Base-by-base conservation (phyloP, 768 basidiomycete species). In the Termitomyces sp. region DNA sequence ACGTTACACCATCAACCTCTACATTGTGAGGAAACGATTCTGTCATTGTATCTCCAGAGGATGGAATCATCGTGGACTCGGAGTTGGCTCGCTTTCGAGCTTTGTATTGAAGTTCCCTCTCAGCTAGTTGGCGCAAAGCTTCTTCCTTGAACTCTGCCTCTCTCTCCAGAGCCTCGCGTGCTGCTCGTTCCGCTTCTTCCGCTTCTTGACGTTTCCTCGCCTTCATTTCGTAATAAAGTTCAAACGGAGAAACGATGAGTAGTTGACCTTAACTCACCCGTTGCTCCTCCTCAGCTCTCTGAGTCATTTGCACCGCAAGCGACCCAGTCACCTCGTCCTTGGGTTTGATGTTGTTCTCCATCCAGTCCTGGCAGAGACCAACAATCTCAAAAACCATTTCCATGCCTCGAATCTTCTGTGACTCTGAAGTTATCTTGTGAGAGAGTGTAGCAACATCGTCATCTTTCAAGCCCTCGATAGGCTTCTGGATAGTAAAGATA, bases 341-440 rank as follows among this genome's bases (percentile, higher is more conserved):
- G 1, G 85, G 86, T 23, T 73, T 72, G 49, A 89, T 75, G 59
- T 86, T 80, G 28, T 74, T 73, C 16, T 75, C 72, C 50, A 92
- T 75, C 90, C 89, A 92, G 38, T 90, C 88, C 70, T 90, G 86
- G 50, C 81, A 80, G 47, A 83, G 81, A 6, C 77, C 84, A 49
- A 86, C 80, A 62, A 92, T 85, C 86, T 91, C 82, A 69, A 92
- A 90, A 36, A 91, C 87, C 82, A 90, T 87, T 70, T 90, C 89
- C 23, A 81, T 79, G 4, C 91, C 91, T 55, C 81, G 77, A 62
- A 79, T 70, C 63, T 78, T 82, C 72, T 86, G 85, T 1, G 84
- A 87, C 66, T 93, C 87, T 0, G 74, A 71, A 56, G 86, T 84
- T 55, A 93, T 81, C 20, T 77, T 77, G 49, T 83, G 83, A 5